Evolutionary conservation across 2,329 filamentous ascomycete genomes (phyloP).

Genomic region (Colletotrichum paranaense): DNA sequence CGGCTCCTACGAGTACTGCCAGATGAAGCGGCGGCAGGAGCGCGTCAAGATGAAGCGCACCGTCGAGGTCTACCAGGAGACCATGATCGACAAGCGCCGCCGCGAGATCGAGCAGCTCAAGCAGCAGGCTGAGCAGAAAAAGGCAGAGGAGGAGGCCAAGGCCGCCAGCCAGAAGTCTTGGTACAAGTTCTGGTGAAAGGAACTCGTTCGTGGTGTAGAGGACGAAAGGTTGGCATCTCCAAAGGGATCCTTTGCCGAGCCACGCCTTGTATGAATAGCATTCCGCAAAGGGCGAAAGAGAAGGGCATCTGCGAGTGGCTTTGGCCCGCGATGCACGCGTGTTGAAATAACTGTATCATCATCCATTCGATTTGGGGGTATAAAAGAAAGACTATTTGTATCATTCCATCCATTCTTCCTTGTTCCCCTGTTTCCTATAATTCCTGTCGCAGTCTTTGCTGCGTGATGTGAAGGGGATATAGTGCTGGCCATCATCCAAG

Average conservation of each 20-base stretch:
- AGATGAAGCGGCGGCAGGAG: slow-evolving; percentile 79
- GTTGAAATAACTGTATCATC: slow-evolving; percentile 13
- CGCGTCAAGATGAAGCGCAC: slow-evolving; percentile 85
- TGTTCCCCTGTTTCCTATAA: background rate
- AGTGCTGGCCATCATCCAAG: slow-evolving; percentile 6
- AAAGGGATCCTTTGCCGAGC: background rate
- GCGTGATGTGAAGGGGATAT: slow-evolving; percentile 4
- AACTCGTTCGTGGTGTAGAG: background rate
- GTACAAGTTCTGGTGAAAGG: slow-evolving; percentile 66
- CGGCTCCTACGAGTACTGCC: slow-evolving; percentile 85
- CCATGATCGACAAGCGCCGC: slow-evolving; percentile 53
- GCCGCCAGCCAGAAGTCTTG: slow-evolving; percentile 53
- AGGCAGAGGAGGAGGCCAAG: slow-evolving; percentile 48
- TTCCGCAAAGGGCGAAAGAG: background rate
- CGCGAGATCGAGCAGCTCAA: slow-evolving; percentile 55
- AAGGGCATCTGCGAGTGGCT: background rate
- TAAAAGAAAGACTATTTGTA: slow-evolving; percentile 34
- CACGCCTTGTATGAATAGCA: background rate
- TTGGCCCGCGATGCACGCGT: background rate
- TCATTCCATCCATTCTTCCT: slow-evolving; percentile 9
- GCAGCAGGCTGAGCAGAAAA: slow-evolving; percentile 41
- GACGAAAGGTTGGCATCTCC: background rate
- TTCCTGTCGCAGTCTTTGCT: background rate
- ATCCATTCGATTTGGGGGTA: slow-evolving; percentile 27
- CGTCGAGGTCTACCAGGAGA: slow-evolving; percentile 71